Evolutionary conservation across 1,139 yeast genomes (phyloP).

Genomic region (Dujonia santamariae): DNA sequence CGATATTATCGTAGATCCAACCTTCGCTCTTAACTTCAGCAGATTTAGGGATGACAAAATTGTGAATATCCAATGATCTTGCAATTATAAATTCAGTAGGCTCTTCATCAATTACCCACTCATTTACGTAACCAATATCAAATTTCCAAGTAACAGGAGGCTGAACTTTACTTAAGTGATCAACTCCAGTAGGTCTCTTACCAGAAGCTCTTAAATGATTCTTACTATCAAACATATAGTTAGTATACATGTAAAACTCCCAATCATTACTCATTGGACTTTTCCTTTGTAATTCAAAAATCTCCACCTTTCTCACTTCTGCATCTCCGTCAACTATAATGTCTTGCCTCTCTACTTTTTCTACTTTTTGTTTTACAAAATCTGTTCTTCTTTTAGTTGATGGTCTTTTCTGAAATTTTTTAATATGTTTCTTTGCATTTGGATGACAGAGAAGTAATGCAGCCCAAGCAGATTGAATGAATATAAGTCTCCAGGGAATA

Average conservation of each 20-base stretch:
- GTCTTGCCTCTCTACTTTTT: constrained; percentile 41
- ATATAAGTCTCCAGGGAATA: constrained; percentile 64
- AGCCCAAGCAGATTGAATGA: constrained; percentile 58
- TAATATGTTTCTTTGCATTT: constrained; percentile 34
- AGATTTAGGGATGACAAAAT: constrained; percentile 12
- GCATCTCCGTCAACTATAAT: constrained; percentile 69
- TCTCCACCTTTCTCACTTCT: constrained; percentile 59
- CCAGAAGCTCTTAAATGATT: constrained; percentile 55
- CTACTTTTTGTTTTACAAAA: constrained; percentile 17
- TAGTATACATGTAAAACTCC: constrained; percentile 38
- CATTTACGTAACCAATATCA: constrained; percentile 47
- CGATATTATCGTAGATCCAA: constrained; percentile 38
- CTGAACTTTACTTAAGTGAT: constrained; percentile 49
- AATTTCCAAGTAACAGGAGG: constrained; percentile 81
- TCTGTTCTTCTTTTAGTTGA: constrained; percentile 13
- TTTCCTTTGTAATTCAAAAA: constrained; percentile 71
- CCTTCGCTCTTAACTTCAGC: constrained; percentile 43
- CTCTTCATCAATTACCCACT: constrained; percentile 65
- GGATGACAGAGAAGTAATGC: constrained; percentile 55
- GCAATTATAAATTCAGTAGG: constrained; percentile 53
- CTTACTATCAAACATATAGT: constrained; percentile 47
- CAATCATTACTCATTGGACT: constrained; percentile 62
- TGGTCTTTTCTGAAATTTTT: constrained; percentile 10
- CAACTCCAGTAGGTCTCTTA: constrained; percentile 63
- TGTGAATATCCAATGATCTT: constrained; percentile 31